Percentiles rank a stretch among this genome's conserved stretches.
phyloP scores from a whole-genome alignment of 495 filamentous ascomycete species.

The Penicillium robsamsonii region DNA sequence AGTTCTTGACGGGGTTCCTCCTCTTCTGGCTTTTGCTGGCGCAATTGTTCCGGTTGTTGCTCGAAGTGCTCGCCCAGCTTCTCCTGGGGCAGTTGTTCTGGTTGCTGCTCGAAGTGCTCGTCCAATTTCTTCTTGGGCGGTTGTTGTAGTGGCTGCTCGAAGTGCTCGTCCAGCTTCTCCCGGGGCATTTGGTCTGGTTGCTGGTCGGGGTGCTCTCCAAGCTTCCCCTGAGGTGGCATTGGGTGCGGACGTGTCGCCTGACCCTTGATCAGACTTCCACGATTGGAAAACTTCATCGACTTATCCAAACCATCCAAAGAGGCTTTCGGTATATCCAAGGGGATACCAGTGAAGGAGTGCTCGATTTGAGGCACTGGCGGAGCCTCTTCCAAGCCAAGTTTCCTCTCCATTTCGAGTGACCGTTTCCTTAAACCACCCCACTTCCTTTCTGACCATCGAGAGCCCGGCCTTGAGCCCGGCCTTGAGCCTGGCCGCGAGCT shows the following conservation, averaged over 20 bases:
- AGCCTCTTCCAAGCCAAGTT: constrained; percentile 25
- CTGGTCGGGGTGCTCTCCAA: constrained; percentile 20
- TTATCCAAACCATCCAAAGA: constrained; percentile 53
- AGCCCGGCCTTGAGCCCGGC: constrained; percentile 33
- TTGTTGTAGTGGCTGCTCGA: constrained; percentile 15
- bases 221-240: not conserved
- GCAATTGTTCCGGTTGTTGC: constrained; percentile 9
- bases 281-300: constrained; percentile 57
- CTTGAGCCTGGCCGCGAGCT: constrained; percentile 36
- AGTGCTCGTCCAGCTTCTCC: constrained; percentile 13
- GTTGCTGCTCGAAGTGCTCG: constrained; percentile 19
- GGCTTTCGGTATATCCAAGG: constrained; percentile 55
- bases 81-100: not conserved
- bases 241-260: constrained; percentile 24
- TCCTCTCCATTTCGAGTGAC: constrained; percentile 38
- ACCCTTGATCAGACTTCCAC: constrained; percentile 47
- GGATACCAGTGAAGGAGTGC: constrained; percentile 51
- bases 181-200: not conserved
- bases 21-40: constrained; percentile 6
- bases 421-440: constrained; percentile 40
- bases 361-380: constrained; percentile 40
- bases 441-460: constrained; percentile 48
- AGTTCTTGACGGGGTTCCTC: not conserved
- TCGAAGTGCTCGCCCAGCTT: constrained; percentile 18
- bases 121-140: constrained; percentile 5